Base-by-base conservation (phyloP, 495 filamentous ascomycete genomes). In the Cercophora scortea region DNA sequence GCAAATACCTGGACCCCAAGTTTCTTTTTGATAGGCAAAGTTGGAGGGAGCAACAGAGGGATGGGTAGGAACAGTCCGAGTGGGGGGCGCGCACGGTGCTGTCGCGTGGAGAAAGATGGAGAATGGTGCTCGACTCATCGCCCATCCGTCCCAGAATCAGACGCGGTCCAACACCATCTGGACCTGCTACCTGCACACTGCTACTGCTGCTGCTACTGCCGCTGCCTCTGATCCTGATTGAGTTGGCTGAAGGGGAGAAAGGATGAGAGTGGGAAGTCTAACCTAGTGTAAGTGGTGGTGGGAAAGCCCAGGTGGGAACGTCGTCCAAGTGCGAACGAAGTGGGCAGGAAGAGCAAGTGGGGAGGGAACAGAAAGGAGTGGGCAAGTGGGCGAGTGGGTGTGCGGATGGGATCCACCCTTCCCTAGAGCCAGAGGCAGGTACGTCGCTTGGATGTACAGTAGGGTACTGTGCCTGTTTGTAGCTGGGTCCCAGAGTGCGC, bases 361-460 rank as follows among this genome's bases (percentile, higher is more conserved):
- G 25, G 25, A 25, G 25, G 25, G 25, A 25, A 25, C 25, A 25
- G 25, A 5, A 2, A 25, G 25, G 25, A 25, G 49, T 41, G 12
- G 7, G n/a, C 50, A 47, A 48, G 40, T 36, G 36, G 40, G 42
- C 51, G 46, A 49, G 48, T 45, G 36, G 36, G 13, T 38, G 36
- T 38, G 36, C 36, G 36, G 36, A 38, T 38, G 36, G 10, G 36
- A 38, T 38, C 36, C 36, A 13, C 36, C 36, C 36, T 13, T 43
- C 42, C 42, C 25, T 32, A 13, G 43, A 32, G n/a, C 17, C 43
- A 17, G 19, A 45, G 45, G 42, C 49, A 47, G 56, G 56, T 58
- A 57, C 54, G 46, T 61, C 50, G 53, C 58, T 53, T 54, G 52
- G 55, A 49, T 41, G 54, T 56, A 45, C 55, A 56, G 47, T 53